Conservation (phyloP, 1,284 basidiomycete species). For the Cutaneotrichosporon sp. region DNA sequence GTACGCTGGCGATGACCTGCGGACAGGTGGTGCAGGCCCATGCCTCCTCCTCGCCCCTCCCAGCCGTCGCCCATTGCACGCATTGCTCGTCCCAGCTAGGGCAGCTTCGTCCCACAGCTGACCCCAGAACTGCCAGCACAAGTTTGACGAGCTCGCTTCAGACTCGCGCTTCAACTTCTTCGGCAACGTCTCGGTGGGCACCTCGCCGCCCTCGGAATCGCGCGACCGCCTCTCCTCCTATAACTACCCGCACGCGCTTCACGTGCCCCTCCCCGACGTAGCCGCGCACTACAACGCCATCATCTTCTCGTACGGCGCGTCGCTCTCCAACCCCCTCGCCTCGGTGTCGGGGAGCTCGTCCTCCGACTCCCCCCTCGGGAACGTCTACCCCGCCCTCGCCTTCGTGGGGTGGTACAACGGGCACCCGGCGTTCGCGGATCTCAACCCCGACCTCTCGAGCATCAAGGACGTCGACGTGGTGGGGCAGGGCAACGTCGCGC, state of each 20-base stretch:
- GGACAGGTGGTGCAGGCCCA: neutral
- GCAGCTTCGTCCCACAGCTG: neutral
- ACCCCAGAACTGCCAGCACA: slow-evolving; percentile 89
- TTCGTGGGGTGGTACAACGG: slow-evolving; percentile 98
- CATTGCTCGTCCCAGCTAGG: no score
- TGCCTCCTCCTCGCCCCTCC: neutral
- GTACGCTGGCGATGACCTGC: no score
- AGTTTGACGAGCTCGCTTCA: slow-evolving; percentile 73
- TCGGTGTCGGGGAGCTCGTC: slow-evolving; percentile 59
- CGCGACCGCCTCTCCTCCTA: slow-evolving; percentile 37
- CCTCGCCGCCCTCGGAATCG: slow-evolving; percentile 33
- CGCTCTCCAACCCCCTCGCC: slow-evolving; percentile 48
- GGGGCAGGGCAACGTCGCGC: slow-evolving; percentile 94
- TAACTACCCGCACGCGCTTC: slow-evolving; percentile 53
- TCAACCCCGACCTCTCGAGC: slow-evolving; percentile 59
- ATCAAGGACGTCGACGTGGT: slow-evolving; percentile 77
- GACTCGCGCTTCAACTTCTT: slow-evolving; percentile 84
- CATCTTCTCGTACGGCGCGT: slow-evolving; percentile 57
- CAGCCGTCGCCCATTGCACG: neutral
- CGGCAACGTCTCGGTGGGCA: slow-evolving; percentile 81
- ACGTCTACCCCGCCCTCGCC: slow-evolving; percentile 75
- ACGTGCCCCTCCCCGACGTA: slow-evolving; percentile 51
- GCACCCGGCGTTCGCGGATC: slow-evolving; percentile 66
- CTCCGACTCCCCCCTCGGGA: slow-evolving; percentile 56
- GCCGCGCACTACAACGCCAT: slow-evolving; percentile 56